Percentiles rank a stretch among this genome's conserved stretches.
Conservation (phyloP, 768 basidiomycete genomes). For the Fomitopsis pulvina region DNA sequence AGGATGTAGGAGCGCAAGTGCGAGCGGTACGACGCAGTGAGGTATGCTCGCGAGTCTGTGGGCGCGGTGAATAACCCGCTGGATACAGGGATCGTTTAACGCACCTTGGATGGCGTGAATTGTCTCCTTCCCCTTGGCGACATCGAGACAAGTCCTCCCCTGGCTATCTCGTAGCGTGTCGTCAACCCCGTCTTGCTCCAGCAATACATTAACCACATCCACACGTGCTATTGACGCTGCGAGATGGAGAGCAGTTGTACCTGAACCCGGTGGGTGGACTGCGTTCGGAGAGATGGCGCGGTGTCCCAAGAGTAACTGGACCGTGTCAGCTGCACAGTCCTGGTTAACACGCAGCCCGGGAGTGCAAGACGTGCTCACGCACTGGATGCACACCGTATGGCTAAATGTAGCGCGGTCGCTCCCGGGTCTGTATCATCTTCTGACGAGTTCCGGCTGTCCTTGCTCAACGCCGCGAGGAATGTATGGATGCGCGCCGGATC, state of each 20-base stretch:
- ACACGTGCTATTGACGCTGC: slow-evolving; percentile 65
- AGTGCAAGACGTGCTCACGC: slow-evolving; percentile 18
- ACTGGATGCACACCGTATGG: slow-evolving; percentile 78
- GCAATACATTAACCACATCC: slow-evolving; percentile 67
- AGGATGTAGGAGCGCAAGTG: slow-evolving; percentile 67
- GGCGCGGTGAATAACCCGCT: neutral
- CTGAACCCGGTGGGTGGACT: slow-evolving; percentile 64
- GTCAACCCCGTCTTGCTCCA: slow-evolving; percentile 76
- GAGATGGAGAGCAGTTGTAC: slow-evolving; percentile 68
- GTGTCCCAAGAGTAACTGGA: slow-evolving; percentile 61
- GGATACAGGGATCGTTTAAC: slow-evolving; percentile 12
- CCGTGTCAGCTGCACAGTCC: slow-evolving; percentile 48
- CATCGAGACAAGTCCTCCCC: slow-evolving; percentile 64
- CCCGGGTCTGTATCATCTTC: slow-evolving; percentile 51
- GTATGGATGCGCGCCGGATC: slow-evolving; percentile 78
- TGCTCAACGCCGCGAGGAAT: slow-evolving; percentile 69
- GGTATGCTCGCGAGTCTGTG: slow-evolving; percentile 68
- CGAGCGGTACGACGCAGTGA: slow-evolving; percentile 70
- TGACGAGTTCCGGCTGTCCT: slow-evolving; percentile 46
- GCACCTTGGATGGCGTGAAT: slow-evolving; percentile 63
- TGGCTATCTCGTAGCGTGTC: slow-evolving; percentile 66
- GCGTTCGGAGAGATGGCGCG: slow-evolving; percentile 77
- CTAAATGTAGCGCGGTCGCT: slow-evolving; percentile 74
- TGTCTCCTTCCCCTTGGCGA: slow-evolving; percentile 64
- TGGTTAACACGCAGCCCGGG: neutral